phyloP scores from a whole-genome alignment of 768 basidiomycete genomes.

The Tulasnella sp. region DNA sequence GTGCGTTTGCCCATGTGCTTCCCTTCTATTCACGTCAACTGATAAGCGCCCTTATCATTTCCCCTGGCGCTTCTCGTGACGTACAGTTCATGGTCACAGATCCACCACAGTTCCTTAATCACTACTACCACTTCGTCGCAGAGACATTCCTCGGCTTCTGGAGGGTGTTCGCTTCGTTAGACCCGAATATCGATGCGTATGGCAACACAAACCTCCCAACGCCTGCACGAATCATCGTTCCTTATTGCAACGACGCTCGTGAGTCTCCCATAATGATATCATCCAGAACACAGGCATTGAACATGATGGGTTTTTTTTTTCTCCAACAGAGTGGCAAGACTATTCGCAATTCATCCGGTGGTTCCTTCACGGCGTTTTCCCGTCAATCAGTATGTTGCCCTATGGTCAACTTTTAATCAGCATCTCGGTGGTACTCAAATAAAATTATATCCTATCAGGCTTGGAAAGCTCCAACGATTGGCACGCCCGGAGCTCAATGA shows the following conservation, averaged over 20 bases:
- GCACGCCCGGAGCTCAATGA: conserved; percentile 44
- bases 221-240: conserved; percentile 60
- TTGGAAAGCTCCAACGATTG: conserved; percentile 64
- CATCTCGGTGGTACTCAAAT: too few relatives aligned
- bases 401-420: neutral
- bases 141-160: conserved; percentile 69
- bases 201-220: conserved; percentile 35
- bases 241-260: conserved; percentile 30
- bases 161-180: conserved; percentile 40
- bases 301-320: neutral
- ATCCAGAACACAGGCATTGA: neutral
- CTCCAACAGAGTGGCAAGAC: conserved; percentile 51
- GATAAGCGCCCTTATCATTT: too few relatives aligned
- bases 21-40: too few relatives aligned
- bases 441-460: conserved; percentile 21
- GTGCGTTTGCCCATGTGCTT: too few relatives aligned
- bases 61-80: neutral
- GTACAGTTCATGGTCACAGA: conserved; percentile 42
- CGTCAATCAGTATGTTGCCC: conserved; percentile 22
- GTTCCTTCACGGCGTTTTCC: conserved; percentile 64
- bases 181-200: conserved; percentile 23
- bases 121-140: conserved; percentile 82
- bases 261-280: neutral
- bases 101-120: conserved; percentile 63
- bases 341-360: conserved; percentile 64